Conservation (phyloP, 345 rosid genomes). For the Excoecaria agallocha region DNA sequence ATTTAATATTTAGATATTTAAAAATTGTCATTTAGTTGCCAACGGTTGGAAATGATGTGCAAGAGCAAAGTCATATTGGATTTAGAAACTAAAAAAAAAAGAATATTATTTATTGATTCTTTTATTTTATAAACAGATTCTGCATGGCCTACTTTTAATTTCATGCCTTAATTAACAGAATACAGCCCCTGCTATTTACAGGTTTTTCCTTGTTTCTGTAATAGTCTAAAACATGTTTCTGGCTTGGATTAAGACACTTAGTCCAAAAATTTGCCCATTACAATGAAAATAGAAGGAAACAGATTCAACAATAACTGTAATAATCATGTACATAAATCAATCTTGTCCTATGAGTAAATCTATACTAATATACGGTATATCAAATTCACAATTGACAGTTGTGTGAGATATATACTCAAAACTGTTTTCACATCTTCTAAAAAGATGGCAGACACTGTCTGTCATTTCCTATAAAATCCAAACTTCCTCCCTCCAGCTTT, state of each 20-base stretch:
- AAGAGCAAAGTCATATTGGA: too few relatives aligned
- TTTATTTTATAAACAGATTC: too few relatives aligned
- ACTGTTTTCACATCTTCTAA: conserved; percentile 18
- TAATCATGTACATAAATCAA: not conserved
- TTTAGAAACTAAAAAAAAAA: too few relatives aligned
- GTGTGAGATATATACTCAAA: not conserved
- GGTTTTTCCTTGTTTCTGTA: not conserved
- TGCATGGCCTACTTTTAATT: not conserved
- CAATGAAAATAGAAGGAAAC: not conserved
- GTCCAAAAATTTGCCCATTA: not conserved
- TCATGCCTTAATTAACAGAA: not conserved
- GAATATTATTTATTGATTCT: too few relatives aligned
- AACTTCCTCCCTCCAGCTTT: not conserved
- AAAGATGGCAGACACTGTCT: conserved; percentile 8
- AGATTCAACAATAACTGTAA: not conserved
- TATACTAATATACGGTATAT: not conserved
- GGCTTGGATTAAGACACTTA: not conserved
- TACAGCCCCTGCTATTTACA: not conserved
- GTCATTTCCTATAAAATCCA: not conserved
- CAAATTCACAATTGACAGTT: not conserved
- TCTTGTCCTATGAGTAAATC: not conserved
- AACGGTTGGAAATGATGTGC: too few relatives aligned
- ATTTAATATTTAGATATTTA: too few relatives aligned
- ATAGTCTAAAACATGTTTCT: not conserved
- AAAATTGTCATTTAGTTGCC: too few relatives aligned